A percentile compares a stretch with the other conserved stretches of the same genome.
These are phyloP conservation scores for Plasmopara muralis DNA, from an alignment of 352 stramenopile genomes.

Conservation along the genomic window DNA sequence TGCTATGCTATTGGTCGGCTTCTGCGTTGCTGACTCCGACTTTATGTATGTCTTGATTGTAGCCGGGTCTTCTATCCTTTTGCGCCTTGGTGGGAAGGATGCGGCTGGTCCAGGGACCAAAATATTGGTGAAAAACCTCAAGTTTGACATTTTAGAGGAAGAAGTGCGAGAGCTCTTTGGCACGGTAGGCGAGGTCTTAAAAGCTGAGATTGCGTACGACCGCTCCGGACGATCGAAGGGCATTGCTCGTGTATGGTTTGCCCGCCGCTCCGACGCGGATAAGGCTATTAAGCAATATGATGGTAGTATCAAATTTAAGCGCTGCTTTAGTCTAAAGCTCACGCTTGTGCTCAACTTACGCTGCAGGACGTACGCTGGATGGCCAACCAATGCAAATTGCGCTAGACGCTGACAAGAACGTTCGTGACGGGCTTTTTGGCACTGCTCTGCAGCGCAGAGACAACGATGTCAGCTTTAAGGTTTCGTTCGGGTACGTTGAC, in stretches of 20 bases:
- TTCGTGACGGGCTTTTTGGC: conserved; percentile 70
- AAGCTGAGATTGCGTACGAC: conserved; percentile 80
- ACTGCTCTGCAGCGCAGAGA: conserved; percentile 57
- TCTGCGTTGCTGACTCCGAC: background rate
- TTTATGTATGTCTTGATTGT: background rate
- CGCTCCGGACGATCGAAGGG: conserved; percentile 76
- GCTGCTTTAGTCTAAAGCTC: too few species aligned
- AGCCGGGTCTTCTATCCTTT: conserved; percentile 50
- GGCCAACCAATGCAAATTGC: conserved; percentile 70
- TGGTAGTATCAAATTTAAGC: conserved; percentile 21
- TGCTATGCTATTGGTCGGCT: background rate
- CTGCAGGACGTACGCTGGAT: conserved; percentile 60
- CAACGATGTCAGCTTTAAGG: conserved; percentile 73
- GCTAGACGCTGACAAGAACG: conserved; percentile 62
- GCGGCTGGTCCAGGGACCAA: conserved; percentile 42
- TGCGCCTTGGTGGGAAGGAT: conserved; percentile 52
- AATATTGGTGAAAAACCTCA: conserved; percentile 80
- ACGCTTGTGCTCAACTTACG: background rate
- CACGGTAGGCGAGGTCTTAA: conserved; percentile 68
- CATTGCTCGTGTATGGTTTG: conserved; percentile 73
- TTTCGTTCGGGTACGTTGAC: conserved; percentile 51
- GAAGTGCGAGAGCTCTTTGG: conserved; percentile 74
- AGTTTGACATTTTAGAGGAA: conserved; percentile 79
- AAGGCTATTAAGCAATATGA: conserved; percentile 83
- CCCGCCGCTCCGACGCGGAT: conserved; percentile 55